A percentile compares a stretch with the other conserved stretches of the same genome.
Conservation (phyloP, 2,329 filamentous ascomycete genomes). For the Pseudopyricularia cyperi region DNA sequence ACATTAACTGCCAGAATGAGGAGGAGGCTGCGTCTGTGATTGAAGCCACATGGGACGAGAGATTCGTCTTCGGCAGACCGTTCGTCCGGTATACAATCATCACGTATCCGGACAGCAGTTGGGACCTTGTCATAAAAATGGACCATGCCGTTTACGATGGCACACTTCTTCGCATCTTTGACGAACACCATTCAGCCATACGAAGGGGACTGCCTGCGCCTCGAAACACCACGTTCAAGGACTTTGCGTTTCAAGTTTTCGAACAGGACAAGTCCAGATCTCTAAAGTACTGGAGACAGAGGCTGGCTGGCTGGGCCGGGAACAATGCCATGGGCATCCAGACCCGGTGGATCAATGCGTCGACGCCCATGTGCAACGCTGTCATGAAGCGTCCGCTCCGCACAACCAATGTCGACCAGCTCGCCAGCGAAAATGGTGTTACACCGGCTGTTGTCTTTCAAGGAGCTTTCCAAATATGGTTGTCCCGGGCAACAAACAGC, state of each 20-base stretch:
- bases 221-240: slow-evolving; percentile 10
- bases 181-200: slow-evolving; percentile 17
- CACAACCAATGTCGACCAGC: slow-evolving; percentile 5
- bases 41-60: slow-evolving; percentile 11
- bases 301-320: slow-evolving; percentile 2
- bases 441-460: slow-evolving; percentile 22
- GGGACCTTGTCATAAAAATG: slow-evolving; percentile 18
- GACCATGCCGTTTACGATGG: slow-evolving; percentile 21
- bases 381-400: slow-evolving; percentile 5
- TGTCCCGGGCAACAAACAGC: slow-evolving; percentile 10
- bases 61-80: slow-evolving; percentile 17
- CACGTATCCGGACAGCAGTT: slow-evolving; percentile 9
- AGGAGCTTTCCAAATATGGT: slow-evolving; percentile 16
- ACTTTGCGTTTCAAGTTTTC: slow-evolving; percentile 13
- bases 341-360: not conserved
- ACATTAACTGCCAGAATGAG: slow-evolving; percentile 8
- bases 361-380: slow-evolving; percentile 1
- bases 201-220: slow-evolving; percentile 6
- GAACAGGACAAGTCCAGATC: slow-evolving; percentile 6
- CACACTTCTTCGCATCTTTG: slow-evolving; percentile 22
- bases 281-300: slow-evolving; percentile 11
- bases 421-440: slow-evolving; percentile 9
- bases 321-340: not conserved
- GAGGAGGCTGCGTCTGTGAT: slow-evolving; percentile 8
- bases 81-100: slow-evolving; percentile 21